These are phyloP conservation scores for Lyophyllum decastes DNA, from an alignment of 768 basidiomycete species.

Conservation along the genomic window DNA sequence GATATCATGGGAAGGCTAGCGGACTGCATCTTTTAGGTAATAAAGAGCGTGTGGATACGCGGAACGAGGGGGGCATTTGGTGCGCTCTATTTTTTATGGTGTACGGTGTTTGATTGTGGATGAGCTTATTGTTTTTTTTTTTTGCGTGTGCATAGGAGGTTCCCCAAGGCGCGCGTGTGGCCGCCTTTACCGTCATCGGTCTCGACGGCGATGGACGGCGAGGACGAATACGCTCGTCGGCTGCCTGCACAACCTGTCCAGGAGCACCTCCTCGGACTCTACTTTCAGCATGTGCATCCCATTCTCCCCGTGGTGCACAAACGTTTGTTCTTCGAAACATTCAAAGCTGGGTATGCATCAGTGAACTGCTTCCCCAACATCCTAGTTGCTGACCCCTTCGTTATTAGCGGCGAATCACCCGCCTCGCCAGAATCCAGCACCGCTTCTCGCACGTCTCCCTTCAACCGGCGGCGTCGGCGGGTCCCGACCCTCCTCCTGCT, in stretches of 20 bases:
- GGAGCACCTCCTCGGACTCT: slow-evolving; percentile 70
- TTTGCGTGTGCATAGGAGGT: slow-evolving; percentile 58
- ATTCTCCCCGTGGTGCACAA: slow-evolving; percentile 79
- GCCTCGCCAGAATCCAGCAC: slow-evolving; percentile 18
- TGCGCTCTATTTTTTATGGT: slow-evolving; percentile 30
- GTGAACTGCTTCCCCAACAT: background rate
- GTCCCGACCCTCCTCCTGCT: slow-evolving; percentile 71
- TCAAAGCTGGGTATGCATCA: slow-evolving; percentile 36
- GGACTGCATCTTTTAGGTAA: slow-evolving; percentile 73
- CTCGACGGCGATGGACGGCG: slow-evolving; percentile 28
- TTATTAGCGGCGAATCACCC: slow-evolving; percentile 19
- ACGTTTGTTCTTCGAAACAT: slow-evolving; percentile 62
- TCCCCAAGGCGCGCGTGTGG: slow-evolving; percentile 90
- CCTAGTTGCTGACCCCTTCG: slow-evolving; percentile 29
- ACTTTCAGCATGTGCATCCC: slow-evolving; percentile 83
- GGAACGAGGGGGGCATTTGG: slow-evolving; percentile 81
- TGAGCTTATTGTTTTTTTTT: slow-evolving; percentile 3
- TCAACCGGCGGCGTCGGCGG: slow-evolving; percentile 42
- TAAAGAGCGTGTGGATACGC: slow-evolving; percentile 59
- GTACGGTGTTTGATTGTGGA: background rate
- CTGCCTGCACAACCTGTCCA: slow-evolving; percentile 64
- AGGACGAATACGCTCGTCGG: slow-evolving; percentile 37
- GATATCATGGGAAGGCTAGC: slow-evolving; percentile 86
- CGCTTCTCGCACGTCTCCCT: slow-evolving; percentile 30
- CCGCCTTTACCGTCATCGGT: slow-evolving; percentile 51